Base-by-base conservation (phyloP, 805 yeast species). In the Wickerhamomyces pijperi region DNA sequence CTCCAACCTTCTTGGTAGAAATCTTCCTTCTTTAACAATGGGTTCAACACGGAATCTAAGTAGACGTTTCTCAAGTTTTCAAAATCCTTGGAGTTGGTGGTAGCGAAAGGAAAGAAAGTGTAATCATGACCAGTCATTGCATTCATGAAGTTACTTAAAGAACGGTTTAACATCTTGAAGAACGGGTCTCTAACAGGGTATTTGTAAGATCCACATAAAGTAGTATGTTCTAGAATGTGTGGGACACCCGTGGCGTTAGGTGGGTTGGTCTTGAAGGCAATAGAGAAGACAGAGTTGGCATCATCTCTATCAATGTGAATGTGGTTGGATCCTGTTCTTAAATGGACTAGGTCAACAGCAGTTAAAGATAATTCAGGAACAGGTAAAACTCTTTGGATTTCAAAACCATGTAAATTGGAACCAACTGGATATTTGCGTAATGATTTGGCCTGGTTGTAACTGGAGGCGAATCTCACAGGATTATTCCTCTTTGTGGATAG, bases 51-150 rank as follows among this genome's bases (percentile, higher is more conserved):
- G 5, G 95, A 78, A 48, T 88, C 95, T 36, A 88, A 64, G 55
- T 92, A 92, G 6, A 92, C 94, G 42, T 76, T 80, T 74, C 87
- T 77, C 54, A 92, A 68, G 53, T 92, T 92, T 25, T 70, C 70
- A 57, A 72, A 92, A 56, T 92, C 98, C 39, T 73, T 74, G 34
- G 60, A 57, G 59, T 92, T 92, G 11, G 97, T 90, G 2, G 98
- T 92, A 21, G 97, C 83, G 65, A 92, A 92, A 4, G 98, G 98
- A 52, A 83, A 92, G 59, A 78, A 88, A 0, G 98, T 92, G 55
- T 87, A 88, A 60, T 92, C 97, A 50, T 83, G 88, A 18, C 95
- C 98, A 0, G 98, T 92, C 96, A 92, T 85, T 8, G 98, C 98
- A 57, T 92, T 92, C 98, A 92, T 92, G 60, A 87, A 92, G 57